phyloP scores from a whole-genome alignment of 805 yeast species.

The Metschnikowia vanudenii region DNA sequence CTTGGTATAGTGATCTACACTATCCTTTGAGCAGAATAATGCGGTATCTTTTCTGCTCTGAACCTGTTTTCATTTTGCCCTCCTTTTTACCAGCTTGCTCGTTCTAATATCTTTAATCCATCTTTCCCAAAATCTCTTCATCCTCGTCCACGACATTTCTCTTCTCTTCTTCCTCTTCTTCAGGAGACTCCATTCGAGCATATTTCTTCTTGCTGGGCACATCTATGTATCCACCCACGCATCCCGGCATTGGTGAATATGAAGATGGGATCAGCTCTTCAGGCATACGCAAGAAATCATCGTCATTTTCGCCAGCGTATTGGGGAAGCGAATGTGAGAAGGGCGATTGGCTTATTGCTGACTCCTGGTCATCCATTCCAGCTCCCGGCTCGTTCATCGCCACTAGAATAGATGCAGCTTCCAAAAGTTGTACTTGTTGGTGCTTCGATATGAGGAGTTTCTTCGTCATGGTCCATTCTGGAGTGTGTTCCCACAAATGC shows the following conservation, averaged over 20 bases:
- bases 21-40: not conserved
- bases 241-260: conserved; percentile 23
- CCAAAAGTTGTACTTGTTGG: conserved; percentile 81
- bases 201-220: conserved; percentile 16
- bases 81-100: not conserved
- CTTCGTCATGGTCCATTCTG: conserved; percentile 88
- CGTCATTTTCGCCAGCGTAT: conserved; percentile 13
- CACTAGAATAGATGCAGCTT: conserved; percentile 74
- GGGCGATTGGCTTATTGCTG: conserved; percentile 9
- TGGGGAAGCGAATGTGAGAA: conserved; percentile 28
- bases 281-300: conserved; percentile 47
- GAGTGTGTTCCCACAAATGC: conserved; percentile 92
- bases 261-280: conserved; percentile 28
- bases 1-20: conserved; percentile 4
- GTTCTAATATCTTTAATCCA: conserved; percentile 11
- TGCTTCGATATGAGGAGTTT: conserved; percentile 79
- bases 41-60: not conserved
- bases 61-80: not conserved
- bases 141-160: conserved; percentile 15
- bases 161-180: conserved; percentile 15
- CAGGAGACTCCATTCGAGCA: conserved; percentile 10
- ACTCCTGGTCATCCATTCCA: conserved; percentile 10
- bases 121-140: conserved; percentile 19
- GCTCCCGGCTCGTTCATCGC: conserved; percentile 56
- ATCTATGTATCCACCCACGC: conserved; percentile 22